phyloP scores from a whole-genome alignment of 768 basidiomycete species.

The Naganishia randhawae region DNA sequence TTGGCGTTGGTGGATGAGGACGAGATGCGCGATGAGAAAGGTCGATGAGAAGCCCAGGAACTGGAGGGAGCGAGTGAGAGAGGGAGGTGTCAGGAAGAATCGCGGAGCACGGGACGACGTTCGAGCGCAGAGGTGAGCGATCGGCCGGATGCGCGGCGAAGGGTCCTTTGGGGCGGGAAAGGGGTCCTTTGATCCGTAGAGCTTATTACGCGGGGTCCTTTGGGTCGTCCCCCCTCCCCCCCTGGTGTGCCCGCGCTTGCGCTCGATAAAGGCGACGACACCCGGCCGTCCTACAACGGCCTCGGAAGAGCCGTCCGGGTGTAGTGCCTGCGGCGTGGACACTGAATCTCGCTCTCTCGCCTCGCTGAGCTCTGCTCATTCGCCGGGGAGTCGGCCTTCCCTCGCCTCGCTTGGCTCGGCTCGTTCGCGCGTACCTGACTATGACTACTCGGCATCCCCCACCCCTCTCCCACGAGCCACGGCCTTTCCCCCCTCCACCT shows the following conservation, averaged over 20 bases:
- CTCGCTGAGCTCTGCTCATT: not conserved
- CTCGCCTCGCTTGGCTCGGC: not conserved
- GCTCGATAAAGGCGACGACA: no score
- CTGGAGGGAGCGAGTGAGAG: not conserved
- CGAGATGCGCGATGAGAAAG: conserved; percentile 28
- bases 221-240: conserved; percentile 3
- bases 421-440: conserved; percentile 32
- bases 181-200: not conserved
- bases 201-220: conserved; percentile 24
- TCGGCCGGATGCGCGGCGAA: not conserved
- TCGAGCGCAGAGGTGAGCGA: not conserved
- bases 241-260: no score
- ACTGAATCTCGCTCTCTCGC: conserved; percentile 7
- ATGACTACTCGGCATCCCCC: conserved; percentile 50
- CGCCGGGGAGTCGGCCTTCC: not conserved
- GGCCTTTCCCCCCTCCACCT: conserved; percentile 40
- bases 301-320: no score
- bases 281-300: no score
- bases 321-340: no score
- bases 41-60: conserved; percentile 30
- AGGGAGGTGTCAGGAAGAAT: not conserved
- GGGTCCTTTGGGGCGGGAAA: not conserved
- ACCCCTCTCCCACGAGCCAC: conserved; percentile 43
- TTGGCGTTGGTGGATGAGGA: conserved; percentile 27
- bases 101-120: not conserved